phyloP scores from a whole-genome alignment of 2,329 filamentous ascomycete species.

The Acrodontium crateriforme region DNA sequence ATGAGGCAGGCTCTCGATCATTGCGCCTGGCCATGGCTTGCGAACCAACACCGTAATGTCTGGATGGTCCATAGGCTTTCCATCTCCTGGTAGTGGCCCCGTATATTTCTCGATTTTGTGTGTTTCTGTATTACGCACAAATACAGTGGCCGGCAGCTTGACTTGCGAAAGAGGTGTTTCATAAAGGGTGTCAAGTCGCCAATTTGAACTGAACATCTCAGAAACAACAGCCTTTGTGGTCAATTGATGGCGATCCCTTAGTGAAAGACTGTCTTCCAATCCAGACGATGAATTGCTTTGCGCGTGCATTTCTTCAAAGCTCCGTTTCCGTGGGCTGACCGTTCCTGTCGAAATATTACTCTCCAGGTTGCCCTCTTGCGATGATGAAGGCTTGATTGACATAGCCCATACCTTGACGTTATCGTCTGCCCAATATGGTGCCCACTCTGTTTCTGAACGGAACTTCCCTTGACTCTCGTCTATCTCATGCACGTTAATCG shows the following conservation, averaged over 20 bases:
- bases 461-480: conserved; percentile 17
- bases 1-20: conserved; percentile 50
- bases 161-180: conserved; percentile 54
- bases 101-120: conserved; percentile 55
- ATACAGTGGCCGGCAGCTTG: conserved; percentile 54
- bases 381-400: conserved; percentile 35
- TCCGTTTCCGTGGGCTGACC: conserved; percentile 21
- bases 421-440: conserved; percentile 60
- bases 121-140: conserved; percentile 47
- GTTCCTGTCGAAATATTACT: conserved; percentile 5
- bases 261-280: conserved; percentile 5
- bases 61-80: conserved; percentile 33
- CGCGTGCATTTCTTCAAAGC: conserved; percentile 21
- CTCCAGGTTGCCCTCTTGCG: background rate
- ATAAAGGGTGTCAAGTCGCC: conserved; percentile 56
- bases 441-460: conserved; percentile 18
- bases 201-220: conserved; percentile 67
- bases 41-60: conserved; percentile 60
- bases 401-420: conserved; percentile 78
- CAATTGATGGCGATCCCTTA: conserved; percentile 16
- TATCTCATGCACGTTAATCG: conserved; percentile 58
- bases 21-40: conserved; percentile 63
- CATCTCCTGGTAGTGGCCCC: conserved; percentile 48
- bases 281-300: conserved; percentile 14
- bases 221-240: conserved; percentile 48